Base-by-base conservation (phyloP, 257 asterid species). In the Buddleja alternifolia region DNA sequence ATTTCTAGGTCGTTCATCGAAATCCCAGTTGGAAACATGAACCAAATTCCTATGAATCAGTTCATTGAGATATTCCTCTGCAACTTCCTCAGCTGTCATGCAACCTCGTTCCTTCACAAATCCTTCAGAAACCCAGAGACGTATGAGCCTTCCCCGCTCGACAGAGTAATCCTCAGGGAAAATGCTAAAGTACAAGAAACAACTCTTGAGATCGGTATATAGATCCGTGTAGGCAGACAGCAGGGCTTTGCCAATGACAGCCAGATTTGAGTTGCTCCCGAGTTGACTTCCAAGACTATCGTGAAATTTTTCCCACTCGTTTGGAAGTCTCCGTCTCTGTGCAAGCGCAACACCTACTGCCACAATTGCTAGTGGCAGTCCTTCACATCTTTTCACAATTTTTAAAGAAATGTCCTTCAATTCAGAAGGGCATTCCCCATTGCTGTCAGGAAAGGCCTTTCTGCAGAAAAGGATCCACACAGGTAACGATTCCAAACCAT, bases 71-170 rank as follows among this genome's bases (percentile, higher is more conserved):
- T 76, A 75, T 9, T 36, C 73, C 67, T 77, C 75, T 0, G 85
- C 87, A 1, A 79, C 80, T 44, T 79, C 87, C 75, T 81, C 87
- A 0, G 80, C 75, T 6, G 76, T 77, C 34, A 51, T 10, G n/a
- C 14, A 6, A 1, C 53, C 54, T 1, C 69, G 72, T 45, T 24
- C 71, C 16, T 24, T 46, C 1, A 55, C 85, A 36, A 85, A 82
- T 7, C 84, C 60, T 54, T 85, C 88, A 1, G 90, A 84, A 19
- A 85, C 82, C 84, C 85, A 85, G 46, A 85, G 75, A 12, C 88
- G 82, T 56, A 77, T 51, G 15, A 80, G 75, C 78, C 80, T 85
- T 1, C 82, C 80, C 1, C 80, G 71, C 32, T 69, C 39, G 2
- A 85, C 75, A 2, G 74, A 64, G 67, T 67, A 46, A 47, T 74